phyloP scores from a whole-genome alignment of 441 rosid species.

The Jatropha multifida region DNA sequence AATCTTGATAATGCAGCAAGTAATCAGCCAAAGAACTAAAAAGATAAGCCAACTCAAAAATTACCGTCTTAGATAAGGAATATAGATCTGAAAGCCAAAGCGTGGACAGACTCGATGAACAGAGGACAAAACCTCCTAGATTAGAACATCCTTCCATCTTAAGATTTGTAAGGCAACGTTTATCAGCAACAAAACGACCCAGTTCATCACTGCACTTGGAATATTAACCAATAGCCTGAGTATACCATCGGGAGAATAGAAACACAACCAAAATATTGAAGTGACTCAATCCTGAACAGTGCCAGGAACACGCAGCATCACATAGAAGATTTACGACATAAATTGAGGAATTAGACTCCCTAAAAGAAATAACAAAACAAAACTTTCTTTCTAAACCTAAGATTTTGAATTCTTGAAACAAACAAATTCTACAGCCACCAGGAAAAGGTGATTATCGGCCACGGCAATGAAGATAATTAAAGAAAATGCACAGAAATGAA shows the following conservation, averaged over 20 bases:
- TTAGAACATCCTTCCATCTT: constrained; percentile 96
- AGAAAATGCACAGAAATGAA: neutral
- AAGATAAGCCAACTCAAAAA: neutral
- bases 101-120: constrained; percentile 75
- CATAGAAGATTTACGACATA: neutral
- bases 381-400: neutral
- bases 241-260: neutral
- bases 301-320: neutral
- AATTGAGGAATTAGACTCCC: neutral
- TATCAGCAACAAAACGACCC: constrained; percentile 90
- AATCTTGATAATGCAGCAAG: neutral
- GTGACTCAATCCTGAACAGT: neutral
- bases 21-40: neutral
- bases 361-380: neutral
- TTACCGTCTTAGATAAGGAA: constrained; percentile 82
- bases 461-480: neutral
- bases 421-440: neutral
- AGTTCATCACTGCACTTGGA: constrained; percentile 67
- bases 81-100: constrained; percentile 87
- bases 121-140: constrained; percentile 71
- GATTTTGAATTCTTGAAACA: neutral
- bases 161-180: constrained; percentile 71
- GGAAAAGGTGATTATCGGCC: neutral
- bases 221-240: constrained; percentile 13
- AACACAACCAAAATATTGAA: neutral